These are phyloP conservation scores for Pleoardoris graminearum DNA, from an alignment of 2,329 filamentous ascomycete genomes.

Conservation along the genomic window DNA sequence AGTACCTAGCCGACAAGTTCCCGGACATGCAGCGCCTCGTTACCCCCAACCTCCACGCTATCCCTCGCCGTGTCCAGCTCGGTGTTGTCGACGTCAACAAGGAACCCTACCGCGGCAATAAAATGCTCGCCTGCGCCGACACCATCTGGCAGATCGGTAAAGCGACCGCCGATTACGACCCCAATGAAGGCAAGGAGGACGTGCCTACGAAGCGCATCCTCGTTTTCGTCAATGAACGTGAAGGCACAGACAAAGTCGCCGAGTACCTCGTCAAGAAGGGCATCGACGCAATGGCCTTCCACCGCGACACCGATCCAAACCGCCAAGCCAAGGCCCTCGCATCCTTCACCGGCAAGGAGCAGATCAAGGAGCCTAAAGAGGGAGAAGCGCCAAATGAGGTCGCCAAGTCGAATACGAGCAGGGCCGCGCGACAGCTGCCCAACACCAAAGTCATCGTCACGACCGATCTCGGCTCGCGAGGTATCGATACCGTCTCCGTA, in stretches of 20 bases:
- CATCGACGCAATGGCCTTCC: slow-evolving; percentile 83
- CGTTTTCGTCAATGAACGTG: slow-evolving; percentile 95
- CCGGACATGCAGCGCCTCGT: slow-evolving; percentile 84
- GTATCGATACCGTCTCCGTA: slow-evolving; percentile 91
- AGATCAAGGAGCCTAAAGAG: slow-evolving; percentile 15
- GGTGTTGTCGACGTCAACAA: slow-evolving; percentile 90
- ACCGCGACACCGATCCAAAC: slow-evolving; percentile 78
- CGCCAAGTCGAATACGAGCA: neutral
- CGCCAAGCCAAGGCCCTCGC: slow-evolving; percentile 77
- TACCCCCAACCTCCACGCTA: slow-evolving; percentile 93
- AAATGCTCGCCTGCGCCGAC: slow-evolving; percentile 89
- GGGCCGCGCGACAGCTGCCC: slow-evolving; percentile 55
- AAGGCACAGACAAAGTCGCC: slow-evolving; percentile 80
- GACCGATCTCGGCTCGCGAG: slow-evolving; percentile 87
- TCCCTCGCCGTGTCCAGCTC: slow-evolving; percentile 90
- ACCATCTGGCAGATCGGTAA: slow-evolving; percentile 92
- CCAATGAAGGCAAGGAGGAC: slow-evolving; percentile 53
- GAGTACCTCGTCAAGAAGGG: slow-evolving; percentile 80
- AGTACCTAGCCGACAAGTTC: slow-evolving; percentile 77
- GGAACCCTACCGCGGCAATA: slow-evolving; percentile 92
- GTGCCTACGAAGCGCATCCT: slow-evolving; percentile 81
- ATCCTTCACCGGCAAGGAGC: slow-evolving; percentile 60
- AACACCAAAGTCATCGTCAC: slow-evolving; percentile 92
- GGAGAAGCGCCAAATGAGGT: slow-evolving; percentile 1
- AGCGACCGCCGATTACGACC: slow-evolving; percentile 57